phyloP scores from a whole-genome alignment of 768 basidiomycete species.

The Amyloporia xantha region DNA sequence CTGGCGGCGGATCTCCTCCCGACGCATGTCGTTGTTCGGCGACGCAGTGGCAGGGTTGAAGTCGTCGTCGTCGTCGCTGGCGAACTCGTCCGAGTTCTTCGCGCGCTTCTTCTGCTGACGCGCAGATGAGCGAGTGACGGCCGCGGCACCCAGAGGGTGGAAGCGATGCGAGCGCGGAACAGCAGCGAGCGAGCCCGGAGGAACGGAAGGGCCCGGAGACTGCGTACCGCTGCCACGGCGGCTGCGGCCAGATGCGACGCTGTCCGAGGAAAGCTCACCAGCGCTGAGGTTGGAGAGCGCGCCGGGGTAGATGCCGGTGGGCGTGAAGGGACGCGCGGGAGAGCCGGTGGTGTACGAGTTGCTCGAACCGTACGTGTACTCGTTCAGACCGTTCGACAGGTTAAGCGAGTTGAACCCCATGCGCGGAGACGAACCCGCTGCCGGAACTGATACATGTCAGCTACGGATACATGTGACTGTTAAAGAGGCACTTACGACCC shows the following conservation, averaged over 20 bases:
- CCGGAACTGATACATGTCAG: conserved; percentile 12
- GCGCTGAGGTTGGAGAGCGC: conserved; percentile 65
- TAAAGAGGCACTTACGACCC: conserved; percentile 43
- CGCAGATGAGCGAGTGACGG: conserved; percentile 46
- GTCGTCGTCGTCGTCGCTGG: conserved; percentile 67
- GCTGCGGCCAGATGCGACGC: conserved; percentile 50
- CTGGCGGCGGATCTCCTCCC: conserved; percentile 86
- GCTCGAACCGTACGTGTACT: conserved; percentile 52
- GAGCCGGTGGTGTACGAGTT: conserved; percentile 47
- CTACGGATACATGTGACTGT: conserved; percentile 5
- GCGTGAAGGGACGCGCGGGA: conserved; percentile 62
- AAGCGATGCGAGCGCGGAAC: conserved; percentile 73
- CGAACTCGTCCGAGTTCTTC: conserved; percentile 49
- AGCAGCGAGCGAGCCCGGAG: conserved; percentile 43
- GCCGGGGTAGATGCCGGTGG: conserved; percentile 62
- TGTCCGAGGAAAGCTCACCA: conserved; percentile 72
- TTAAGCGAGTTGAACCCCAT: conserved; percentile 60
- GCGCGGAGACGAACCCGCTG: conserved; percentile 50
- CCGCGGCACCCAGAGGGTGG: conserved; percentile 54
- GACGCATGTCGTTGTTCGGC: conserved; percentile 58
- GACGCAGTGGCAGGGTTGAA: conserved; percentile 50
- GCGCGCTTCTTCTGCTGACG: conserved; percentile 36
- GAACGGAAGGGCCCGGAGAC: conserved; percentile 41
- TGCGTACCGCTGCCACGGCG: conserved; percentile 66
- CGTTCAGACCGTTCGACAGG: conserved; percentile 49